These are phyloP conservation scores for Epithemia pelagica DNA, from an alignment of 108 stramenopile species.

Conservation along the genomic window DNA sequence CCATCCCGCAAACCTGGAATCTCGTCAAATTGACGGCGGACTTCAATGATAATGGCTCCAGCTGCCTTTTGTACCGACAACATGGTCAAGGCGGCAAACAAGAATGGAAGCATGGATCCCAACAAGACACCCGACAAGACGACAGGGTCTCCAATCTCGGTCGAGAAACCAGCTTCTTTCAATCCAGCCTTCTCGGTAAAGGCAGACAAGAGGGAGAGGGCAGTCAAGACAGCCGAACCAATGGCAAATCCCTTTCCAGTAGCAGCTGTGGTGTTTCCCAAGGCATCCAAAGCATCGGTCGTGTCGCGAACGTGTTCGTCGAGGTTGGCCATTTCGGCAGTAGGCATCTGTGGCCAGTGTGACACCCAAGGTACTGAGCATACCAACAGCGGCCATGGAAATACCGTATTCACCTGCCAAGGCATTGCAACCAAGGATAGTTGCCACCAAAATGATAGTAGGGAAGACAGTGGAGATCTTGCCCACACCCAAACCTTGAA, in stretches of 20 bases:
- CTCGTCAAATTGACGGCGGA: constrained; percentile 84
- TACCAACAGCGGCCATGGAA: constrained; percentile 91
- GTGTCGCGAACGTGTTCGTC: constrained; percentile 78
- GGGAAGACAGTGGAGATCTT: constrained; percentile 86
- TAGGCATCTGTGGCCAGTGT: constrained; percentile 93
- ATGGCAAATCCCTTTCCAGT: constrained; percentile 97
- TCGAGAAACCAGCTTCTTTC: constrained; percentile 8
- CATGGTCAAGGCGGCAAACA: constrained; percentile 95
- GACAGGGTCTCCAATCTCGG: constrained; percentile 74
- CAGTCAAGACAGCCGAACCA: constrained; percentile 90
- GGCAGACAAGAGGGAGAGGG: constrained; percentile 83
- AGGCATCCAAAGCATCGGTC: constrained; percentile 92
- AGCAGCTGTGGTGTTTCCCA: constrained; percentile 96
- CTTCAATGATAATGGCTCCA: constrained; percentile 91
- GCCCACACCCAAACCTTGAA: constrained; percentile 91
- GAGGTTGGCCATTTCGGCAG: constrained; percentile 91
- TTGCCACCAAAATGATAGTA: constrained; percentile 75
- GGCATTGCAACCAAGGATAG: constrained; percentile 79
- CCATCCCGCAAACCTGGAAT: constrained; percentile 72
- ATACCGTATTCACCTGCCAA: constrained; percentile 84
- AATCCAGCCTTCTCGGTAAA: constrained; percentile 78
- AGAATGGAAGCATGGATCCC: constrained; percentile 95
- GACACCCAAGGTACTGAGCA: constrained; percentile 88
- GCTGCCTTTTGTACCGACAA: constrained; percentile 94
- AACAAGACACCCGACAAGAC: constrained; percentile 84